Evolutionary conservation across 2,329 filamentous ascomycete species (phyloP).

Genomic region (Colletotrichum noveboracense): DNA sequence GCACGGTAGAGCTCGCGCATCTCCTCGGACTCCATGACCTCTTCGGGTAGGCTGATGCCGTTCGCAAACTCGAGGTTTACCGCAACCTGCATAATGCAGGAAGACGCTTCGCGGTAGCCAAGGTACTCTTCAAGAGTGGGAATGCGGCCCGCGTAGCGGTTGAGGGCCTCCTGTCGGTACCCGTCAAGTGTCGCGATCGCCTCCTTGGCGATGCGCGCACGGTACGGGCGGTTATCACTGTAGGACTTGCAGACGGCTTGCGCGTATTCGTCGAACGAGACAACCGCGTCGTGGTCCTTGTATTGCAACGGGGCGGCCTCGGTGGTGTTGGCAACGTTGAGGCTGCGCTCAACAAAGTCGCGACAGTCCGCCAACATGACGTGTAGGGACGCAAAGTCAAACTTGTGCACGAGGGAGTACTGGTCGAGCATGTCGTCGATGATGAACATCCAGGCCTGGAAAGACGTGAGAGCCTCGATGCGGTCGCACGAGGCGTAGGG

Average conservation of each 20-base stretch:
- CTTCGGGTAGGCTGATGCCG: not conserved
- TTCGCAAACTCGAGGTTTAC: slow-evolving; percentile 10
- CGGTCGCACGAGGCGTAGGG: not conserved
- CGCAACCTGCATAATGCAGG: slow-evolving; percentile 2
- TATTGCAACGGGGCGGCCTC: not conserved
- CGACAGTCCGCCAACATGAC: slow-evolving; percentile 2
- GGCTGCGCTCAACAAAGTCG: slow-evolving; percentile 10
- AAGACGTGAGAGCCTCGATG: slow-evolving; percentile 9
- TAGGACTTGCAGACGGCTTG: not conserved
- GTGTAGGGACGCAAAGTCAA: not conserved
- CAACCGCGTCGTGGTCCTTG: not conserved
- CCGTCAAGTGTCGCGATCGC: not conserved
- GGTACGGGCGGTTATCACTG: not conserved
- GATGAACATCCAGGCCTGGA: slow-evolving; percentile 14
- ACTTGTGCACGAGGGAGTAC: not conserved
- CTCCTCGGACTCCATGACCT: not conserved
- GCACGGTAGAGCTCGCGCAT: slow-evolving; percentile 5
- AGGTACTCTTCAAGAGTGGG: not conserved
- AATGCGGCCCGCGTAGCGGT: not conserved
- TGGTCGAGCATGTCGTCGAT: slow-evolving; percentile 14
- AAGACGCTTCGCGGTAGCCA: slow-evolving; percentile 1
- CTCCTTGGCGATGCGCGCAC: not conserved
- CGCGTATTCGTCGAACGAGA: not conserved
- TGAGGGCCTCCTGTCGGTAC: not conserved
- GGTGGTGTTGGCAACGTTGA: not conserved